Base-by-base conservation (phyloP, 306 rosid species). In the Quercus aquifolioides region DNA sequence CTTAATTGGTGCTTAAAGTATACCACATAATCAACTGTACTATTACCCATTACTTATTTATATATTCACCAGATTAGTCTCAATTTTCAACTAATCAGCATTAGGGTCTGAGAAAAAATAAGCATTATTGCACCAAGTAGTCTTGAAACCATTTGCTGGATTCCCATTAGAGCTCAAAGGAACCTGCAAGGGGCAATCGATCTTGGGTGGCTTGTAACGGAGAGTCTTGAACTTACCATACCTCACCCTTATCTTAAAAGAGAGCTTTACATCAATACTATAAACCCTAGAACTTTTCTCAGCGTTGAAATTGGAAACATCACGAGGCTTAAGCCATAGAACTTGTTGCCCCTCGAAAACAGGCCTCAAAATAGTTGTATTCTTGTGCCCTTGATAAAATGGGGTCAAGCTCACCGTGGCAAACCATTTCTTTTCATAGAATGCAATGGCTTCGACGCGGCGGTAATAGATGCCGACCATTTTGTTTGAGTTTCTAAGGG, bases 311-410 rank as follows among this genome's bases (percentile, higher is more conserved):
- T 86, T 76, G 0, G 84, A 30, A n/a, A 38, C 43, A 35, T 80
- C 84, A 0, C 74, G 82, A 5, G 78, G 21, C 4, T 31, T 13
- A 1, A 84, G 90, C 0, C 23, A 3, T 12, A 92, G 0, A 55
- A 81, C 7, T 1, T 83, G 83, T 30, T 85, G 84, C 3, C 98
- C 90, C 13, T 9, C 11, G 43, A 94, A 94, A 19, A 19, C 56
- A 0, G 85, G 77, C 30, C 15, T 77, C 41, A 94, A 21, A 13
- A 19, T 12, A 5, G 55, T 67, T 3, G 93, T 93, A 43, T 20
- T 87, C 87, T 93, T 89, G 79, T 91, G 93, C 1, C 97, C 92
- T 74, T 85, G 90, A 54, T 93, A 90, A 78, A 93, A 91, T 3
- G 82, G 79, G 0, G 74, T 31, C 17, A 86, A 58, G 9, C 0